A percentile compares a stretch with the other conserved stretches of the same genome.
phyloP scores from a whole-genome alignment of 148 eudicot species.

The Amaranthus palmeri region DNA sequence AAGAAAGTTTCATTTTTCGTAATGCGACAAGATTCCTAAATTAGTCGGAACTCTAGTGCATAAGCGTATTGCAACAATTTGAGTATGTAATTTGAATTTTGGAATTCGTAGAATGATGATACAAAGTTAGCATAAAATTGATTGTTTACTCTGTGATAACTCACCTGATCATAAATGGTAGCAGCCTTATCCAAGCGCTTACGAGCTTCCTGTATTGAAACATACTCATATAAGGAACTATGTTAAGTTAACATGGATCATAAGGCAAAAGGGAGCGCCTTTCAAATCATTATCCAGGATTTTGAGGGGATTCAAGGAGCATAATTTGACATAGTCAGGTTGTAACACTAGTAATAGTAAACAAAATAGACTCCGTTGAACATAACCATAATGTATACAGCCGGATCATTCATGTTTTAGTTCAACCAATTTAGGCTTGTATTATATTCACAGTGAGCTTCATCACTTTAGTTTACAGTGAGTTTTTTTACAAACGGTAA shows the following conservation, averaged over 20 bases:
- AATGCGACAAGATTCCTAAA: background rate
- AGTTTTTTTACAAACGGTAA: background rate
- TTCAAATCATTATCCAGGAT: conserved; percentile 1
- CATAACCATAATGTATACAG: too few species aligned
- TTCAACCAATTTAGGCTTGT: background rate
- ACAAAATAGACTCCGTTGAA: background rate
- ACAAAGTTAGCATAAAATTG: background rate
- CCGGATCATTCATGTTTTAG: background rate
- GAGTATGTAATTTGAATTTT: background rate
- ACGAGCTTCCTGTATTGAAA: conserved; percentile 71
- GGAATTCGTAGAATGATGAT: background rate
- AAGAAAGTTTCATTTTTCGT: background rate
- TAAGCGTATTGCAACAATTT: background rate
- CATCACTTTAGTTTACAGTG: background rate
- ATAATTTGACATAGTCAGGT: background rate
- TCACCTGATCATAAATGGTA: conserved; percentile 68
- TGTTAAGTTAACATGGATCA: background rate
- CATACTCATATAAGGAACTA: conserved; percentile 1
- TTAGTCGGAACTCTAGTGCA: background rate
- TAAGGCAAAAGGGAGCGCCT: background rate
- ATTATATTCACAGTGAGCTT: background rate
- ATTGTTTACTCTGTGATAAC: conserved; percentile 8
- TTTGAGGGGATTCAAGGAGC: background rate
- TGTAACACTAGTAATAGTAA: background rate
- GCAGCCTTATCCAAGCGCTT: conserved; percentile 92